Percentiles rank a stretch among this genome's conserved stretches.
phyloP scores from a whole-genome alignment of 2,329 filamentous ascomycete genomes.

The Escovopsis sp. region DNA sequence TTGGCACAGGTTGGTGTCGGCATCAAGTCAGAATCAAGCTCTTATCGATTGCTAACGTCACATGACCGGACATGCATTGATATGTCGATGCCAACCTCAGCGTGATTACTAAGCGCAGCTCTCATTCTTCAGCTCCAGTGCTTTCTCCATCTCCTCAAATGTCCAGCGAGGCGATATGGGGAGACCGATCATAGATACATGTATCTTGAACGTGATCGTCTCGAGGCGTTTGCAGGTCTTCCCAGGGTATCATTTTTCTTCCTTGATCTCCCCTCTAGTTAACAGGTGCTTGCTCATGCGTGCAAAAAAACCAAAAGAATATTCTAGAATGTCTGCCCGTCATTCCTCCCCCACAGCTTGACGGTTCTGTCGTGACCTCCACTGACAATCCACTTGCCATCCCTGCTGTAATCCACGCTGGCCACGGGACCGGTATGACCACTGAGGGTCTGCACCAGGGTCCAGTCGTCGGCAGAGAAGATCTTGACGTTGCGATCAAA shows the following conservation, averaged over 20 bases:
- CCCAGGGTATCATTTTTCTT: neutral
- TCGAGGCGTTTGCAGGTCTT: no score
- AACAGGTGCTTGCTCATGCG: conserved; percentile 1
- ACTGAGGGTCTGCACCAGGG: conserved; percentile 68
- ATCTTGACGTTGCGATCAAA: conserved; percentile 94
- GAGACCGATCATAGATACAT: no score
- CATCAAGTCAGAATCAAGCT: no score
- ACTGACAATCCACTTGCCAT: conserved; percentile 86
- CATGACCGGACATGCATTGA: no score
- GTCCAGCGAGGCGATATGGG: no score
- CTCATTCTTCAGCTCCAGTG: no score
- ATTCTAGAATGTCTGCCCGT: conserved; percentile 32
- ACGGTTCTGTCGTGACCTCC: conserved; percentile 89
- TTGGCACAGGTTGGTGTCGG: no score
- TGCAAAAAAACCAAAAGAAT: neutral
- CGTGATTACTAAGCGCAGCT: no score
- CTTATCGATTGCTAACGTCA: no score
- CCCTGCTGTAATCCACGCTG: conserved; percentile 72
- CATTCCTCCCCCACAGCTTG: conserved; percentile 88
- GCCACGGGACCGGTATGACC: conserved; percentile 88
- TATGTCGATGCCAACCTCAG: no score
- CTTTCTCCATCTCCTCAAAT: no score
- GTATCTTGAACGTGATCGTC: no score
- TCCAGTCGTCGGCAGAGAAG: conserved; percentile 94
- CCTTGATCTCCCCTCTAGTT: neutral